Base-by-base conservation (phyloP, 768 basidiomycete genomes). In the Chalciporus pseudorubinellus region DNA sequence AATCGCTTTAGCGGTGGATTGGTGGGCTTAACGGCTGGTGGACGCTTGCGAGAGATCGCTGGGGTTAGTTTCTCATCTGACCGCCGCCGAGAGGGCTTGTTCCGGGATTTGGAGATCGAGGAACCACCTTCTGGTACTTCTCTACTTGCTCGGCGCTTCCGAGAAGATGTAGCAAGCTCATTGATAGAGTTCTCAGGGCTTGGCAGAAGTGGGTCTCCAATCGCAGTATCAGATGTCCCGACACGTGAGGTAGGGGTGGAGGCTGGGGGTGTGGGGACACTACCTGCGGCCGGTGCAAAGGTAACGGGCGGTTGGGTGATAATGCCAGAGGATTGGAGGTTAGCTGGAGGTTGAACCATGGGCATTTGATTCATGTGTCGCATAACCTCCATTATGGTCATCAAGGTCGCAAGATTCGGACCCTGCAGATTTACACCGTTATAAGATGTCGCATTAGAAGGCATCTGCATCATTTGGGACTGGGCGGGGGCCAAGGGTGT, bases 341-440 rank as follows among this genome's bases (percentile, higher is more conserved):
- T 51, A 26, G n/a, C n/a, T 11, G 51, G 39, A 7, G 47, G 34
- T 46, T 68, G 65, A 39, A 59, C 56, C 36, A 26, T 11, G 12
- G 61, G 46, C 1, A 50, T 20, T 46, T 59, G 57, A 50, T 46
- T 63, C 56, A 59, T 65, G 39, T 60, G 66, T 49, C 66, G 61
- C 39, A 67, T 50, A n/a, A 68, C 61, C 33, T 67, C 65, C 61
- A 66, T 58, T 38, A 67, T 64, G 10, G 65, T 68, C 66, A 64
- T 64, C 9, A 66, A 40, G 11, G 64, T 52, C n/a, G 65, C 59
- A 46, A 65, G 47, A 50, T 62, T 59, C 16, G 51, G 52, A 16
- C 31, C 22, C 29, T 66, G 63, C 39, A 52, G 18, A 20, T 59
- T 61, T 19, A 39, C 38, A 16, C 38, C 52, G 33, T 52, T 51